A percentile compares a stretch with the other conserved stretches of the same genome.
These are phyloP conservation scores for Auricularia auricula-judae DNA, from an alignment of 768 basidiomycete species.

Conservation along the genomic window DNA sequence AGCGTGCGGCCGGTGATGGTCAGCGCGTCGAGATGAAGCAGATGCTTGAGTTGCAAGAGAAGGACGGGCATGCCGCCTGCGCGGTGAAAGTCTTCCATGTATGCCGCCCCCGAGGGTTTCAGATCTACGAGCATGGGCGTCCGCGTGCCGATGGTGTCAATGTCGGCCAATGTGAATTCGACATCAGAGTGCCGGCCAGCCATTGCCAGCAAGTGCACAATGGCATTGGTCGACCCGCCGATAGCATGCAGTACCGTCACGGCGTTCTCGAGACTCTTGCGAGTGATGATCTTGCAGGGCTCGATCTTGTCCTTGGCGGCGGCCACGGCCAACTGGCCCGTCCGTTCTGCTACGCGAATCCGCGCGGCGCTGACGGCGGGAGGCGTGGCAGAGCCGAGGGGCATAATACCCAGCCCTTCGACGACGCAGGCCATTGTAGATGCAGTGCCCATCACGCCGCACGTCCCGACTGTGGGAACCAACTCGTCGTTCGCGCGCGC, in stretches of 20 bases:
- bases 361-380: conserved; percentile 15
- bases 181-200: conserved; percentile 8
- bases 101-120: conserved; percentile 9
- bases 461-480: conserved; percentile 16
- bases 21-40: conserved; percentile 9
- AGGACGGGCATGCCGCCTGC: conserved; percentile 12
- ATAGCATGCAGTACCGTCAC: conserved; percentile 12
- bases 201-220: conserved; percentile 12
- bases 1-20: conserved; percentile 12
- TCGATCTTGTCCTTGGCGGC: conserved; percentile 3
- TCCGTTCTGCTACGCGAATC: conserved; percentile 13
- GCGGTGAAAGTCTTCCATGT: conserved; percentile 13
- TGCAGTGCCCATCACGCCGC: conserved; percentile 17
- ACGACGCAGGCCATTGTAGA: conserved; percentile 19
- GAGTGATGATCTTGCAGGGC: conserved; percentile 5
- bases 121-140: conserved; percentile 13
- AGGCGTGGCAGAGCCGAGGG: conserved; percentile 15
- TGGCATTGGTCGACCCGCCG: conserved; percentile 12
- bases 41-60: conserved; percentile 1
- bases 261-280: conserved; percentile 11
- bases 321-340: conserved; percentile 11
- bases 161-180: conserved; percentile 6
- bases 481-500: conserved; percentile 14
- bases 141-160: conserved; percentile 8
- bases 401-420: conserved; percentile 16